Evolutionary conservation across 148 eudicot species (phyloP), one percentile per base, ranked within the genome.

Genomic region (Suaeda aralocaspica): DNA sequence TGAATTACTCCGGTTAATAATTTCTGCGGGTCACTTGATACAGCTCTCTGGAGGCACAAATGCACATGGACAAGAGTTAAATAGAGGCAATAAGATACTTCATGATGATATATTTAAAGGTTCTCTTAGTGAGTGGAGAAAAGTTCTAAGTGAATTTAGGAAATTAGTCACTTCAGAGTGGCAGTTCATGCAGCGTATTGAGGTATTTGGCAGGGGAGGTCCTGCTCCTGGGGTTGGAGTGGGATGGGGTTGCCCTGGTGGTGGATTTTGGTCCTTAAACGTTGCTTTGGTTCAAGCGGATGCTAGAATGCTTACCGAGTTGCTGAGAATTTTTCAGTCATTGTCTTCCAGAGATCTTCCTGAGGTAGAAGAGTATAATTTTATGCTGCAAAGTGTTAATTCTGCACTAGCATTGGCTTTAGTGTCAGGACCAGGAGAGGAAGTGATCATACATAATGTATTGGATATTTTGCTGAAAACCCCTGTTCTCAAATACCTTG

Each of bases 141-240:
- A 44, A 63, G 72, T 87, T 68, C 72, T 86, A 67, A 33, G 67
- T 74, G 80, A 72, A 71, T 81, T 74, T 53, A 79, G 84, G 80
- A 72, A 81, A 67, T 73, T 80, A 76, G 71, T 82, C 64, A 24
- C 71, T 82, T 82, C 81, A 21, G 84, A 78, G 52, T 82, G 89
- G 87, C 81, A 73, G 31, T 25, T n/a, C 25, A 34, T 83, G 67
- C 86, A 71, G 77, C 69, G 76, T 22, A 73, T 87, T 80, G 97
- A 89, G 80, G 81, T 68, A 45, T 91, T 89, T 80, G 91, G 98
- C 18, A 77, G 97, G 77, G 98, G 98, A 51, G 98, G 98, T 42
- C 96, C 97, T 24, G 89, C 98, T 63, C 98, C 98, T 60, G 98
- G 98, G 21, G 85, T 87, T 56, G 98, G 98, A 56, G 78, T 84